Percentiles rank a stretch among this genome's conserved stretches.
These are phyloP conservation scores for Huntiella savannae DNA, from an alignment of 2,329 filamentous ascomycete genomes.

Conservation along the genomic window DNA sequence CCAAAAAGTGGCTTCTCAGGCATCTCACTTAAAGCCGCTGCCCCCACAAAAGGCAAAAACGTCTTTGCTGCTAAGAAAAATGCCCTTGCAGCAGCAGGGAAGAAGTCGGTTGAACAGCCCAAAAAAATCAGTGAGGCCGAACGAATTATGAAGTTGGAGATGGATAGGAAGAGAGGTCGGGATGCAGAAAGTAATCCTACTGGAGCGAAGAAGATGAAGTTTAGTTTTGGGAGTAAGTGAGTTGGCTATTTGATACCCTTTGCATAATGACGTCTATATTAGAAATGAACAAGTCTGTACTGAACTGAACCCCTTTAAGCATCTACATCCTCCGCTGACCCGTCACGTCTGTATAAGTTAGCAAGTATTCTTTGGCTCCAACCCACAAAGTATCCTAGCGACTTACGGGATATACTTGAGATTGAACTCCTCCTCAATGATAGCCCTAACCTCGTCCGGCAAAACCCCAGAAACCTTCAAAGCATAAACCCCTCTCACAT, in stretches of 20 bases:
- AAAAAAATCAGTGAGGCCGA: conserved; percentile 82
- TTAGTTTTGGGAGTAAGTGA: conserved; percentile 9
- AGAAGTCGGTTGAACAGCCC: conserved; percentile 43
- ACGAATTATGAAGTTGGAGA: conserved; percentile 72
- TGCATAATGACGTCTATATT: not conserved
- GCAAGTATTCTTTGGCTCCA: not conserved
- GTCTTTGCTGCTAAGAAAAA: conserved; percentile 34
- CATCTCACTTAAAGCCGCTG: conserved; percentile 44
- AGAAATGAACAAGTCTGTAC: not conserved
- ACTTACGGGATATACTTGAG: conserved; percentile 47
- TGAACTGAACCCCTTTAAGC: conserved; percentile 17
- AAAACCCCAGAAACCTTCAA: conserved; percentile 79
- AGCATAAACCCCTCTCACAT: conserved; percentile 78
- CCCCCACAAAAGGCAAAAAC: conserved; percentile 45
- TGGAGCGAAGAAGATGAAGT: conserved; percentile 24
- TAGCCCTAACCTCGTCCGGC: conserved; percentile 42
- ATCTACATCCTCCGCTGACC: conserved; percentile 33
- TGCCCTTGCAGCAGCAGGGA: conserved; percentile 3
- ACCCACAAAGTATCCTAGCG: not conserved
- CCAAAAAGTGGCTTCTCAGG: conserved; percentile 21
- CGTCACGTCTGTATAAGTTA: conserved; percentile 28
- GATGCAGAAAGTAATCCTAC: conserved; percentile 23
- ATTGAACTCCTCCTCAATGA: conserved; percentile 43
- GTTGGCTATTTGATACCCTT: not conserved
- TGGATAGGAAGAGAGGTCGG: conserved; percentile 47